Conservation (phyloP, 352 stramenopile genomes). For the Globisporangium takayamanum region DNA sequence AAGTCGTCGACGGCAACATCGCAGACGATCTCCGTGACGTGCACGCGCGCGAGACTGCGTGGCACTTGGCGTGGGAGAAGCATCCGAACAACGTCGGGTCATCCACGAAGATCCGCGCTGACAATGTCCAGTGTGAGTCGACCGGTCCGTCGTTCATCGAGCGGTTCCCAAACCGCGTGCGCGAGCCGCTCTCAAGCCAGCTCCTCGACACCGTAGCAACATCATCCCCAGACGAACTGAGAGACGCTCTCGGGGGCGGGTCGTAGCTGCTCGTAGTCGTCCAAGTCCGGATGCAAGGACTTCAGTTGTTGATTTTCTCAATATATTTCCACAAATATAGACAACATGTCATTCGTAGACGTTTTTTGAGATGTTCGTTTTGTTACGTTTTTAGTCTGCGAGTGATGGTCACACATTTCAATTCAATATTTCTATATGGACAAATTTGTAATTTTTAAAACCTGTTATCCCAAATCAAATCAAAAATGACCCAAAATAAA, state of each 20-base stretch:
- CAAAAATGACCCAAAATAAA: too few species aligned
- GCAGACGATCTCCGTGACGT: constrained; percentile 36
- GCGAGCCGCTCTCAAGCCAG: constrained; percentile 17
- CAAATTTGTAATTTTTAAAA: too few species aligned
- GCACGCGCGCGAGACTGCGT: constrained; percentile 25
- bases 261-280: constrained; percentile 5
- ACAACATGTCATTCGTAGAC: too few species aligned
- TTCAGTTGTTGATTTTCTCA: too few species aligned
- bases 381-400: too few species aligned
- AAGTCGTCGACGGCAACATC: constrained; percentile 57
- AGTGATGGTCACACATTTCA: too few species aligned
- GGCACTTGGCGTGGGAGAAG: constrained; percentile 56
- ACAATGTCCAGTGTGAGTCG: constrained; percentile 32
- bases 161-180: constrained; percentile 48
- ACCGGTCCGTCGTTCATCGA: constrained; percentile 56
- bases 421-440: too few species aligned
- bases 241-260: constrained; percentile 44
- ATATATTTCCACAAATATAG: too few species aligned
- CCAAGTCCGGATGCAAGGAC: not conserved
- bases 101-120: constrained; percentile 60
- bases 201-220: constrained; percentile 21
- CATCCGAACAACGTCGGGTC: constrained; percentile 51
- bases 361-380: too few species aligned
- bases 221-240: constrained; percentile 35
- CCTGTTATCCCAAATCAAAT: too few species aligned